Base-by-base conservation (phyloP, 352 stramenopile species). In the Globisporangium orthogonon region DNA sequence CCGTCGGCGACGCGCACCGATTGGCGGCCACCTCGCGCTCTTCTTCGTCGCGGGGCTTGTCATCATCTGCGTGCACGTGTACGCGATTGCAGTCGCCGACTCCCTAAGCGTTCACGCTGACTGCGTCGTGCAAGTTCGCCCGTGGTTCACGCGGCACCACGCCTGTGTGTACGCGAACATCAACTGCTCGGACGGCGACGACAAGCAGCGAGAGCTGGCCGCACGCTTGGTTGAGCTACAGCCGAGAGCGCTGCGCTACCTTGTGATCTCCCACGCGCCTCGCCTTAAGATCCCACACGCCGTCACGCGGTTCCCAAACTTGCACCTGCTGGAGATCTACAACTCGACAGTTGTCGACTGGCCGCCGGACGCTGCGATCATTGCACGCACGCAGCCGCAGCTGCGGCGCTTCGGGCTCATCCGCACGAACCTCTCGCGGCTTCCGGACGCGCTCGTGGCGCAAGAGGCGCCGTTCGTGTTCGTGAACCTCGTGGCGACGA, bases 271-370 rank as follows among this genome's bases (percentile, higher is more conserved):
- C 5, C 55, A 71, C 37, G 67, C 60, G 29, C 18, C 43, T 28
- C 43, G 53, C 5, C 48, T 73, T 0, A 50, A 52, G 9, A 50
- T 74, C 2, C 63, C 66, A 2, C 5, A 30, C 3, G 37, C 46
- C 23, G 13, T 71, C 13, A 43, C 46, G 4, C 13, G 41, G 10
- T 71, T 69, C 40, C 29, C 28, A 3, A 64, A 56, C 11, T 41
- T 73, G 4, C n/a, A 61, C 11, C 48, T 43, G 39, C 13, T 73
- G 2, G 52, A 68, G 31, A 35, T 71, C 17, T 71, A 66, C 56
- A 74, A 71, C 61, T 52, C 58, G 31, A 66, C 67, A 3, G 55
- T 74, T 10, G 14, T 37, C 17, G 55, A 69, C 30, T 74, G 67
- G 67, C 39, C 50, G 5, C 6, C 6, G 2, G 17, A 52, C 2